A percentile compares a stretch with the other conserved stretches of the same genome.
phyloP scores from a whole-genome alignment of 2,329 filamentous ascomycete species.

The Teratosphaeria viscida region DNA sequence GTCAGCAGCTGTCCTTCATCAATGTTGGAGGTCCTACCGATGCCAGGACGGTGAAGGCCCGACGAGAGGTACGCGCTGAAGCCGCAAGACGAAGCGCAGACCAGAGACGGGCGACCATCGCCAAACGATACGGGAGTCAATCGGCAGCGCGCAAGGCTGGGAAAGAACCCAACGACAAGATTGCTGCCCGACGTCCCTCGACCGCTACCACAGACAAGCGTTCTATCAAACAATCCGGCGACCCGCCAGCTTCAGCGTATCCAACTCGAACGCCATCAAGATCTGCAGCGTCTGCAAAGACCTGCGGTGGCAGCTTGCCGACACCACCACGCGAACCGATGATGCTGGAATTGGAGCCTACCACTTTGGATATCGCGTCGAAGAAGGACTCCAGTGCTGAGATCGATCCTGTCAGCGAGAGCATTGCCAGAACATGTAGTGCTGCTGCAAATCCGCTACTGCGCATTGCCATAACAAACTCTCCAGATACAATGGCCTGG shows the following conservation, averaged over 20 bases:
- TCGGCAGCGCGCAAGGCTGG: neutral
- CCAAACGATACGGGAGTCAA: neutral
- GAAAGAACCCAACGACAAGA: neutral
- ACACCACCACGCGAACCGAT: neutral
- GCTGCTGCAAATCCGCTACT: neutral
- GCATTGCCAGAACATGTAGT: neutral
- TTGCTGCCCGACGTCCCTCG: neutral
- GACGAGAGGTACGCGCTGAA: slow-evolving; percentile 1
- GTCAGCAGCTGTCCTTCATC: slow-evolving; percentile 1
- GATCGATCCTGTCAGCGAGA: neutral
- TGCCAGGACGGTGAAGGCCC: neutral
- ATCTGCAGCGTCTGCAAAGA: neutral
- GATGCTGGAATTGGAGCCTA: neutral
- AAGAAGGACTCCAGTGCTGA: neutral
- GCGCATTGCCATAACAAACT: neutral
- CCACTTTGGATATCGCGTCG: neutral
- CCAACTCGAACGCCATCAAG: neutral
- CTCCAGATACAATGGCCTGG: neutral
- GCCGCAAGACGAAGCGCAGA: slow-evolving; percentile 1
- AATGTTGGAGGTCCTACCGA: neutral
- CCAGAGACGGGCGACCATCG: slow-evolving; percentile 3
- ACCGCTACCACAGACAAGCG: neutral
- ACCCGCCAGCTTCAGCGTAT: neutral
- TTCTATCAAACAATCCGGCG: neutral
- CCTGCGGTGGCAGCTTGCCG: neutral